Base-by-base conservation (phyloP, 371 early-diverging fungal species). In the Vairimorpha apis region DNA sequence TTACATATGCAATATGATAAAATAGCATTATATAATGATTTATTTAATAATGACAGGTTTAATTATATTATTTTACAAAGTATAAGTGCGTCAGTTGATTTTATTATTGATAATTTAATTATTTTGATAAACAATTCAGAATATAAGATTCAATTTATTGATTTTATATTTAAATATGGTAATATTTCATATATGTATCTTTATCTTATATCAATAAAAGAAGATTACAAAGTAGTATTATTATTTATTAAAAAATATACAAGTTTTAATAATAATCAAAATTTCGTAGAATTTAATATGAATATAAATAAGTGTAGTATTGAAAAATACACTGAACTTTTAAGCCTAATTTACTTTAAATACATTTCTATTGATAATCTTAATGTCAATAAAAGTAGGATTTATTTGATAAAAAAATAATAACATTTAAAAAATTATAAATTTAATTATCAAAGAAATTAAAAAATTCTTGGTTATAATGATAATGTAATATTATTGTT, bases 131-230 rank as follows among this genome's bases (percentile, higher is more conserved):
- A 53, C 27, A 53, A 53, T 64, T 64, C 72, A 14, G 38, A 51
- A 43, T 18, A 27, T 1, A 62, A 71, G 21, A 32, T 55, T 12
- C 56, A 71, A 30, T 71, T 35, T 29, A 49, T 71, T 14, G 23
- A 18, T 41, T 27, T 71, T 53, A 29, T 71, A 41, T 64, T 71
- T 62, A 64, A 29, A 21, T 5, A 16, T 0, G 65, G 55, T 10
- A 35, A 71, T 41, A n/a, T 71, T 21, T 62, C 64, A 1, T 71
- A 71, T 37, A 45, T 71, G 14, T 49, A 43, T 29, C 30, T 71
- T 27, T 71, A 45, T 53, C 14, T 71, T 16, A 27, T 27, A 8
- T 53, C 72, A 21, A 14, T 71, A 2, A 63, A 63, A 30, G 41
- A 63, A 3, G 35, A 63, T 63, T 33, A 41, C 29, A 43, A 38